Base-by-base conservation (phyloP, 2,329 filamentous ascomycete genomes). In the Fusarium torreyae region DNA sequence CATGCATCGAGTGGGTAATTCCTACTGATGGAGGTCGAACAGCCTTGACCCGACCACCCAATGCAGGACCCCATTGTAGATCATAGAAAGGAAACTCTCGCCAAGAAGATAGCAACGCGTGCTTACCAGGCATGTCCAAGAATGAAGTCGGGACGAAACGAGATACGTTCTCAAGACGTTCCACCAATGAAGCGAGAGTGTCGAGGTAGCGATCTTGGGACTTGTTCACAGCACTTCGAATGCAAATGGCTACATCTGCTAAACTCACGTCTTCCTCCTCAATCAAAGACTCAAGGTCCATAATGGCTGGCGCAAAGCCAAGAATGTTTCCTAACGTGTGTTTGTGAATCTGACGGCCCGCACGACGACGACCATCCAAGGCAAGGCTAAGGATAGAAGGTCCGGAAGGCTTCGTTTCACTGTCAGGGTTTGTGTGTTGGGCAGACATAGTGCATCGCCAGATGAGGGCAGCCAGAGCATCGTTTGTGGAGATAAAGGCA, bases 21-120 rank as follows among this genome's bases (percentile, higher is more conserved):
- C 60, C 60, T 3, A 34, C 51, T 3, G 40, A 57, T 0, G 60
- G 60, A 1, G 59, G 49, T 14, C 60, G 43, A 31, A 63, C 20
- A 7, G 60, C 60, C 3, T 63, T 45, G 2, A 63, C 43, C 2
- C 6, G 28, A 1, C 7, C 33, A 1, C 60, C 60, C 3, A 63
- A 15, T 0, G 26, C 58, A n/a, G 58, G 33, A 3, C 60, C 60
- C 60, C 60, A 63, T n/a, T 57, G 53, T 3, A 63, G 46, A 5
- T 63, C 38, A n/a, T 63, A 63, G 10, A 63, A 63, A 0, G 50
- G 43, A 18, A 63, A 63, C 20, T 63, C 60, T 36, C 60, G 56
- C 60, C 60, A 63, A 1, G 60, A 63, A 1, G 60, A 63, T 4
- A 63, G 18, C 3, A 63, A n/a, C 2, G 24, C 50, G 15, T 63